Evolutionary conservation across 257 asterid genomes (phyloP).

Genomic region (Salvia miltiorrhiza): DNA sequence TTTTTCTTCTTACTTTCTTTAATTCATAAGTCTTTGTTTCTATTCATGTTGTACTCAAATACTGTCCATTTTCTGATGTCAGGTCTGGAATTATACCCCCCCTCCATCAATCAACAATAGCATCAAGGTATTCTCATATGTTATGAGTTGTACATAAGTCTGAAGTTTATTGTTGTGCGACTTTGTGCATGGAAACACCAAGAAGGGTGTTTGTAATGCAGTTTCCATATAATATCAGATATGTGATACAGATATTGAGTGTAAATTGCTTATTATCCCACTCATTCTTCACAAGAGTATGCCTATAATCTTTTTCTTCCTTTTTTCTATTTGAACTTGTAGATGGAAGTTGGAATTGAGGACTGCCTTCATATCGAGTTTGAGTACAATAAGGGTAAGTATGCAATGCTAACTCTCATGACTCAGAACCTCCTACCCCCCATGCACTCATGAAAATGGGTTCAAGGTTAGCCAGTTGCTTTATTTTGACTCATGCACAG

Average conservation of each 20-base stretch:
- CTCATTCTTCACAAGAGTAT: too few relatives aligned
- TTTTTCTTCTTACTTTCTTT: neutral
- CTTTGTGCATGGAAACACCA: slow-evolving; percentile 3
- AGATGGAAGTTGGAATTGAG: too few relatives aligned
- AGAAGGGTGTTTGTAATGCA: slow-evolving; percentile 18
- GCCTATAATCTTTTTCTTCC: too few relatives aligned
- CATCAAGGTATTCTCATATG: slow-evolving; percentile 65
- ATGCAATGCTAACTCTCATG: slow-evolving; percentile 29
- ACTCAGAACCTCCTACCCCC: too few relatives aligned
- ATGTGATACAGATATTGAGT: too few relatives aligned
- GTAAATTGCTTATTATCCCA: too few relatives aligned
- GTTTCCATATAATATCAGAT: too few relatives aligned
- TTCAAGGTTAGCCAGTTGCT: too few relatives aligned
- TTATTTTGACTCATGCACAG: too few relatives aligned
- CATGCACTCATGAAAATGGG: too few relatives aligned
- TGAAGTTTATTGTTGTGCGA: slow-evolving; percentile 10
- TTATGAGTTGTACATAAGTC: slow-evolving; percentile 10
- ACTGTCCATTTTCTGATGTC: slow-evolving; percentile 28
- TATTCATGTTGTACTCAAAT: slow-evolving; percentile 9
- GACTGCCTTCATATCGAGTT: too few relatives aligned
- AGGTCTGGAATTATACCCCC: slow-evolving; percentile 82
- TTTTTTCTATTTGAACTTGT: too few relatives aligned
- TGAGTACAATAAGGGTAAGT: slow-evolving; percentile 98
- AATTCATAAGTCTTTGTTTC: neutral
- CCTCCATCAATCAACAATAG: slow-evolving; percentile 85